Evolutionary conservation across 129 eudicot genomes (phyloP).

Genomic region (Saposhnikovia divaricata): DNA sequence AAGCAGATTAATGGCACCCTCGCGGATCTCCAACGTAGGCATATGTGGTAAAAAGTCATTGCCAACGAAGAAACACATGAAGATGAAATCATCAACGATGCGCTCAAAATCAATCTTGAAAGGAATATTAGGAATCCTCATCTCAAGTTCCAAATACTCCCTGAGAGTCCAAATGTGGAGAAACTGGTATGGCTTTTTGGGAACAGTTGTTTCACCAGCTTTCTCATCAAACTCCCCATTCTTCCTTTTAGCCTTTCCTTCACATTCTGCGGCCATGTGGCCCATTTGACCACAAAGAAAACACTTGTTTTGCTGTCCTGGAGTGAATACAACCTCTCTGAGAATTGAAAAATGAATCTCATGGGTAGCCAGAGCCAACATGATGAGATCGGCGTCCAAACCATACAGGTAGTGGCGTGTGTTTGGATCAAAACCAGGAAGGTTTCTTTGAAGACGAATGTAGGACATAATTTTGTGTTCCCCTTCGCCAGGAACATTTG

Average conservation of each 20-base stretch:
- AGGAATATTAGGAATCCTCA: constrained; percentile 16
- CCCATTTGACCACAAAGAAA: constrained; percentile 84
- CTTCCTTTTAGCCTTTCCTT: constrained; percentile 83
- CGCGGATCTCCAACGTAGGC: no score
- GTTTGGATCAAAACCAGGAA: constrained; percentile 86
- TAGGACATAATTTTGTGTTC: constrained; percentile 96
- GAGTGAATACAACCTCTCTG: background rate
- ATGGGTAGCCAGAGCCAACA: no score
- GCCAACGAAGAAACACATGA: no score
- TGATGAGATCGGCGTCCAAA: constrained; percentile 27
- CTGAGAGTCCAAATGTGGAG: constrained; percentile 34
- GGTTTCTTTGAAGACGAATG: constrained; percentile 86
- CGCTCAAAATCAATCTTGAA: constrained; percentile 26
- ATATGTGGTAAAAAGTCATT: no score
- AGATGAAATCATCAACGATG: background rate
- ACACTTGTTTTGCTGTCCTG: constrained; percentile 92
- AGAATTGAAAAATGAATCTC: no score
- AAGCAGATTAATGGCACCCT: no score
- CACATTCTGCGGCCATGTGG: constrained; percentile 72
- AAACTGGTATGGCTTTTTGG: constrained; percentile 75
- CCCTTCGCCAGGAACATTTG: constrained; percentile 98
- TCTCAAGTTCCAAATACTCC: constrained; percentile 29
- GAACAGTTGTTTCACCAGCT: constrained; percentile 50
- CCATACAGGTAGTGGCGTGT: constrained; percentile 94
- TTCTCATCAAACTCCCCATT: constrained; percentile 91